Evolutionary conservation across 805 yeast genomes (phyloP), one percentile per base, ranked within the genome.

Genomic region (Barnettozyma salicaria): DNA sequence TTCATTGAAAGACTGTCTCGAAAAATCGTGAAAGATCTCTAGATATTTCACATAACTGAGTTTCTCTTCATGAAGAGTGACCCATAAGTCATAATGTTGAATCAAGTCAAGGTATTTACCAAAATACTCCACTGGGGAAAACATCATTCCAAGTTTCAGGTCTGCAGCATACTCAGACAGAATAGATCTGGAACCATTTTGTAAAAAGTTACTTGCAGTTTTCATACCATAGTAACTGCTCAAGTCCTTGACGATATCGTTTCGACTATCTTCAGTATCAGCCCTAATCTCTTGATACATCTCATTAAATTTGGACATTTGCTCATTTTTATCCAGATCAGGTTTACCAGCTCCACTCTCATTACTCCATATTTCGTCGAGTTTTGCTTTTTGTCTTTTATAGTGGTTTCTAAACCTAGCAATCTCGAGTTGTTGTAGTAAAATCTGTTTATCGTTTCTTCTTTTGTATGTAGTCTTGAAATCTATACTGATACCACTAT

Each of bases 391-490:
- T 34, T 56, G 65, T 30, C 47, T 56, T 27, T 56, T 58, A 48
- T 73, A 76, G 36, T 74, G 69, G 7, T 66, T 60, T 4, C 72
- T 47, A 36, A 88, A 72, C 28, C 55, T 45, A 14, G 63, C 61
- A 7, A 83, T 66, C 53, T 88, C 96, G 56, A 80, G 85, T 48
- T 79, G 78, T 47, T 80, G 89, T 16, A 74, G 41, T 1, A 75
- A 45, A 0, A 77, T 63, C 40, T 80, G 80, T 43, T 73, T 67
- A 13, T 57, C 59, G 1, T 78, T 61, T 43, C 75, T 59, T 36
- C 67, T 65, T 37, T 60, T 60, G 31, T 60, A 51, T 16, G 64
- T 58, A 13, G 53, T 56, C 19, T 48, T 50, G 41, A 29, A 25
- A 4, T 30, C 26, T 10, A 36, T 35, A 2, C 34, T 25, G 1